These are phyloP conservation scores for Antrodiella citrinella DNA, from an alignment of 768 basidiomycete species.

Conservation along the genomic window DNA sequence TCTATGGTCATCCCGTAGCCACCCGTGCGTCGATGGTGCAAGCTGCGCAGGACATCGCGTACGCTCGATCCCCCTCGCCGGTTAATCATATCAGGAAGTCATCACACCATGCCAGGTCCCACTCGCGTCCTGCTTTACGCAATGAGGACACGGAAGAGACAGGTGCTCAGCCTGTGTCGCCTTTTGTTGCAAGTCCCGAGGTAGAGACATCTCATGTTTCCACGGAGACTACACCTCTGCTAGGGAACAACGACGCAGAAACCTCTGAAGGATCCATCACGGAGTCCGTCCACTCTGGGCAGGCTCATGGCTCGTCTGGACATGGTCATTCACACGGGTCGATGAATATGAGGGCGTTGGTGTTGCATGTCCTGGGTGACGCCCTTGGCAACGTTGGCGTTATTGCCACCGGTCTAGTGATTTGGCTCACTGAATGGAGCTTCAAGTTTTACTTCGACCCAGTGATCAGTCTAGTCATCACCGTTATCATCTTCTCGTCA, in stretches of 20 bases:
- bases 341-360: conserved; percentile 98
- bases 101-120: conserved; percentile 14
- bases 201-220: background rate
- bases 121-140: conserved; percentile 13
- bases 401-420: conserved; percentile 88
- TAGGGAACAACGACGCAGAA: conserved; percentile 1
- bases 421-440: conserved; percentile 80
- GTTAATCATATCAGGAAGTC: conserved; percentile 10
- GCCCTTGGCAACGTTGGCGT: conserved; percentile 98
- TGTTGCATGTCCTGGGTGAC: conserved; percentile 93
- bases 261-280: conserved; percentile 1
- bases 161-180: conserved; percentile 8
- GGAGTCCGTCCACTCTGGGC: conserved; percentile 7
- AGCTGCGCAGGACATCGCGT: conserved; percentile 76
- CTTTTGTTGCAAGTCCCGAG: conserved; percentile 2
- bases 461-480: conserved; percentile 87
- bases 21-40: conserved; percentile 70
- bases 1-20: conserved; percentile 69
- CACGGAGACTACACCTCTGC: conserved; percentile 17
- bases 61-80: conserved; percentile 36
- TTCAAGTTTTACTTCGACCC: conserved; percentile 94
- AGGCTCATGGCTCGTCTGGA: conserved; percentile 9
- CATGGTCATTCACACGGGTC: conserved; percentile 29
- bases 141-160: conserved; percentile 6
- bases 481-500: conserved; percentile 92